A percentile compares a stretch with the other conserved stretches of the same genome.
These are phyloP conservation scores for Lepraria neglecta DNA, from an alignment of 495 filamentous ascomycete species.

Conservation along the genomic window DNA sequence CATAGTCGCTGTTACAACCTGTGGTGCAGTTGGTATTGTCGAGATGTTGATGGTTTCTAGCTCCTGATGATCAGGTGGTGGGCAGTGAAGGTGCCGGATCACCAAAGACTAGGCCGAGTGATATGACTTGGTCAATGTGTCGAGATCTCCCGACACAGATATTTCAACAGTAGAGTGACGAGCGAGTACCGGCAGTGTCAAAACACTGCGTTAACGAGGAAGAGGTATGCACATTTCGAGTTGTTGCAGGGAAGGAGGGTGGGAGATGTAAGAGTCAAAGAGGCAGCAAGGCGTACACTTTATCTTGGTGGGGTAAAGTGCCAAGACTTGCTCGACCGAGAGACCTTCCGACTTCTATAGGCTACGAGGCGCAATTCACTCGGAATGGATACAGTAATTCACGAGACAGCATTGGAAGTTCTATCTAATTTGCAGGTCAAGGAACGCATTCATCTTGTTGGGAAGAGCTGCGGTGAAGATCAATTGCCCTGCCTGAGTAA, in stretches of 20 bases:
- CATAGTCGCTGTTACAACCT: not conserved
- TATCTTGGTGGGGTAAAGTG: conserved; percentile 13
- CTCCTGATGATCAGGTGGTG: not conserved
- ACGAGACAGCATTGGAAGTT: not conserved
- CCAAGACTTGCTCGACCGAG: conserved; percentile 9
- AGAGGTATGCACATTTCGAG: not conserved
- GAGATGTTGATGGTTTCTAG: not conserved
- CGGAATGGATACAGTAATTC: not conserved
- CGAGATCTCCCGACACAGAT: not conserved
- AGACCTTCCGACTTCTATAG: not conserved
- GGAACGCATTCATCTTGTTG: not conserved
- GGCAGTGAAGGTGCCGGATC: not conserved
- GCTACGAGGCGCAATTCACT: not conserved
- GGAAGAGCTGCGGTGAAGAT: not conserved
- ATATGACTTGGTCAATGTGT: conserved; percentile 3
- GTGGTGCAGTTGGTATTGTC: not conserved
- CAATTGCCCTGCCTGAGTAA: not conserved
- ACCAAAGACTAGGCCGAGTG: not conserved
- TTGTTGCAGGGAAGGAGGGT: conserved; percentile 13
- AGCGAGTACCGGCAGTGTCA: not conserved
- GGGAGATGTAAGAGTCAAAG: conserved; percentile 27
- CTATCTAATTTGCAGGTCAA: conserved; percentile 1
- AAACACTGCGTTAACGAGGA: not conserved
- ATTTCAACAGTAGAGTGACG: not conserved
- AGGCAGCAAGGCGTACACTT: conserved; percentile 6